A percentile compares a stretch with the other conserved stretches of the same genome.
phyloP scores from a whole-genome alignment of 2,329 filamentous ascomycete genomes.

The Tetracladium maxilliforme region DNA sequence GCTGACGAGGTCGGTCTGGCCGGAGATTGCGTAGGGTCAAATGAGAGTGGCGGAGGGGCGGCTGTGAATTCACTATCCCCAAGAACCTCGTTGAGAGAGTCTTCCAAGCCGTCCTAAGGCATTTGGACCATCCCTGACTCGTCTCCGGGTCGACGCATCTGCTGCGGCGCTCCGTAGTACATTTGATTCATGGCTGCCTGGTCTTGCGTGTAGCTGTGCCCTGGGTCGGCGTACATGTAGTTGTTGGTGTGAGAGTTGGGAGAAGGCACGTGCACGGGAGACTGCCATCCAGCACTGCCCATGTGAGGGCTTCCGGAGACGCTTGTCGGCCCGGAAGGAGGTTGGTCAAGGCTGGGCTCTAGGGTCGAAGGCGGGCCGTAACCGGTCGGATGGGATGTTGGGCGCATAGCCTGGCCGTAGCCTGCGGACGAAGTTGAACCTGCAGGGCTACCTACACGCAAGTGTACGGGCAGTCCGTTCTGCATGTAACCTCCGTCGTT shows the following conservation, averaged over 20 bases:
- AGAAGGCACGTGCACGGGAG: conserved; percentile 60
- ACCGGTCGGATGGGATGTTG: conserved; percentile 74
- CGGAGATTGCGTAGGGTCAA: no score
- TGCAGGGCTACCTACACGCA: conserved; percentile 56
- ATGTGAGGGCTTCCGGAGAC: conserved; percentile 80
- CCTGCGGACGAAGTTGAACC: conserved; percentile 50
- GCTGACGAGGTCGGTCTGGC: no score
- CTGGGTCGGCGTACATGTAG: conserved; percentile 75
- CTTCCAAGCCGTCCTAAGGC: no score
- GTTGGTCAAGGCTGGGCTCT: conserved; percentile 68
- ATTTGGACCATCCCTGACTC: no score
- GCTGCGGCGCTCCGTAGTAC: no score
- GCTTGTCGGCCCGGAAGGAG: conserved; percentile 51
- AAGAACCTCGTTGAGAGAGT: no score
- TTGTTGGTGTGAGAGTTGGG: conserved; percentile 43
- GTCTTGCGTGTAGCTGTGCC: no score
- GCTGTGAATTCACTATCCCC: no score
- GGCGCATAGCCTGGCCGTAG: conserved; percentile 39
- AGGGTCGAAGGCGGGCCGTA: conserved; percentile 77
- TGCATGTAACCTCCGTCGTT: conserved; percentile 49
- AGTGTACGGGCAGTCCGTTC: conserved; percentile 68
- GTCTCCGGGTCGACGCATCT: no score
- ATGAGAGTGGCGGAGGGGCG: no score
- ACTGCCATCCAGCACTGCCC: conserved; percentile 61
- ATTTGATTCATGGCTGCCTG: no score